Conservation (phyloP, 257 asterid genomes). For the Nicotiana tabacum region DNA sequence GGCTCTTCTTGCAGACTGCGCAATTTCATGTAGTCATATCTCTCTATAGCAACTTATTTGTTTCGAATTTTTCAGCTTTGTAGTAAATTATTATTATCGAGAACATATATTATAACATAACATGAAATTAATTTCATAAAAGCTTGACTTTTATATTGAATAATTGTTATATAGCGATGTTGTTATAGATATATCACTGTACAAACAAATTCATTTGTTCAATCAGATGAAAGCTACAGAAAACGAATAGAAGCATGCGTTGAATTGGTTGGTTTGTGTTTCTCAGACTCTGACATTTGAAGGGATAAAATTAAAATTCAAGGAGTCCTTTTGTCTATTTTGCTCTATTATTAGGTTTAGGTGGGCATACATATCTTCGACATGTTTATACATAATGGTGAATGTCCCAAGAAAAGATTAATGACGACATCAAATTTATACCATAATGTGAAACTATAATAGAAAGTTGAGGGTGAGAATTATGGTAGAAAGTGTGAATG, state of each 20-base stretch:
- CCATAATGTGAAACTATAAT: background rate
- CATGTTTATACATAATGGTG: background rate
- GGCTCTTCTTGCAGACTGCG: no score
- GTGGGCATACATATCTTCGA: background rate
- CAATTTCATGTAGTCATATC: no score
- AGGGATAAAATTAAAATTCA: background rate
- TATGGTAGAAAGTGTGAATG: no score
- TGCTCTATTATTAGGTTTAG: slow-evolving; percentile 1
- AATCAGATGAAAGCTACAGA: background rate
- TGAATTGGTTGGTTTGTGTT: background rate
- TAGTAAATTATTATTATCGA: no score
- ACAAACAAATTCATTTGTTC: background rate
- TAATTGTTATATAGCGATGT: no score
- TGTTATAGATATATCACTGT: no score
- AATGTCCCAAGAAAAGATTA: background rate
- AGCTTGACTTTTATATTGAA: no score
- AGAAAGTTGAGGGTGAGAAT: no score
- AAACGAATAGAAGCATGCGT: background rate
- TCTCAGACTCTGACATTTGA: background rate
- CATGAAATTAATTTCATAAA: no score
- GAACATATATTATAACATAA: no score
- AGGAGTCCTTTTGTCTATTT: background rate
- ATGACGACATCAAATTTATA: background rate
- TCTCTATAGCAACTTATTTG: no score
- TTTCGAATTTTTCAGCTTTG: no score